These are phyloP conservation scores for Termitomyces sp. DNA, from an alignment of 768 basidiomycete genomes.

Conservation along the genomic window DNA sequence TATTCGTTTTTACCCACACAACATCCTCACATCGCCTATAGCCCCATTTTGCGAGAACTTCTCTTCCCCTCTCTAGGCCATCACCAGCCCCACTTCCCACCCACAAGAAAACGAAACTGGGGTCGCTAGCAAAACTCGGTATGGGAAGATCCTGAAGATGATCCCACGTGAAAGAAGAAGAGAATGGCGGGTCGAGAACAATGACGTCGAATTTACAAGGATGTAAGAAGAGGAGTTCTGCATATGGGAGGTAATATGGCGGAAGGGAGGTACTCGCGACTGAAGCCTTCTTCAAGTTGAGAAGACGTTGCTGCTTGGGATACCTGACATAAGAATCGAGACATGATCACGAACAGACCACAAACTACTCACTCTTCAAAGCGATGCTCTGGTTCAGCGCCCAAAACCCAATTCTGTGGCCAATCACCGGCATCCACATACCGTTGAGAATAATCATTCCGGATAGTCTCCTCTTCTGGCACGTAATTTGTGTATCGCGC, in stretches of 20 bases:
- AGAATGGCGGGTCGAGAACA: conserved; percentile 87
- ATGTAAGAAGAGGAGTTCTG: conserved; percentile 51
- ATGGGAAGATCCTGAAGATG: conserved; percentile 80
- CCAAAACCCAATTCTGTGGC: conserved; percentile 92
- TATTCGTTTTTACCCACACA: conserved; percentile 97
- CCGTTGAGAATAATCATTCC: conserved; percentile 90
- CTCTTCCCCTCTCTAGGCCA: conserved; percentile 88
- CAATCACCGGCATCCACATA: conserved; percentile 92
- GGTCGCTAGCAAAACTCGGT: conserved; percentile 80
- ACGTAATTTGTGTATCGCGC: conserved; percentile 78
- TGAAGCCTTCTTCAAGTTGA: conserved; percentile 77
- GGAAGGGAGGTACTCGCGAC: conserved; percentile 68
- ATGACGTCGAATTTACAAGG: conserved; percentile 86
- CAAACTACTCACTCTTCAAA: conserved; percentile 84
- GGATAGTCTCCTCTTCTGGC: conserved; percentile 92
- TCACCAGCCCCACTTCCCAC: conserved; percentile 89
- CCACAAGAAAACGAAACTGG: conserved; percentile 94
- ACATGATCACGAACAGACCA: neutral
- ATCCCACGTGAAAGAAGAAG: conserved; percentile 83
- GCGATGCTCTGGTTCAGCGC: conserved; percentile 81
- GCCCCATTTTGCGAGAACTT: conserved; percentile 91
- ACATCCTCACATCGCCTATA: conserved; percentile 95
- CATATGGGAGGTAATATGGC: conserved; percentile 67
- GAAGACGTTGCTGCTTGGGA: conserved; percentile 86
- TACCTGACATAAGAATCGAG: conserved; percentile 52